Evolutionary conservation across 2,329 filamentous ascomycete genomes (phyloP), one percentile per base, ranked within the genome.

Genomic region (Lecanicillium sp.): DNA sequence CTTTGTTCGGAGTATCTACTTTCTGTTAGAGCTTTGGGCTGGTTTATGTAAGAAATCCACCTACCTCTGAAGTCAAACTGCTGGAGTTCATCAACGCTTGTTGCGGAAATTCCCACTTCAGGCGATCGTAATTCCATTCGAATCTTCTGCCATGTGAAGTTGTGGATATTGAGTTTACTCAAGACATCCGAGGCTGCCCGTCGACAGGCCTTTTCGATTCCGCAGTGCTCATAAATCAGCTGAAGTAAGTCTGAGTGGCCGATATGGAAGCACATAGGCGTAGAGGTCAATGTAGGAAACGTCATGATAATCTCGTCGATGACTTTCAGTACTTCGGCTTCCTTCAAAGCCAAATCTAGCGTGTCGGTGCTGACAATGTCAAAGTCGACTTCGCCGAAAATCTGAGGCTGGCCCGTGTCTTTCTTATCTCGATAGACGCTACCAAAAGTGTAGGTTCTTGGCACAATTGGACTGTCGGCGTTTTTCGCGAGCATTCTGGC

Each of bases 321-420:
- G 3, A 96, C 89, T 51, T 95, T 96, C 49, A 98, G 76, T 1
- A 88, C 82, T 59, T 96, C 90, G 0, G 90, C 90, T 59, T 98
- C 92, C 52, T 94, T 94, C 40, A 95, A 60, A 1, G 88, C 83
- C 33, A 94, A 67, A 52, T 96, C 88, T 5, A 88, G 62, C 1
- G 83, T 82, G 49, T 89, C 81, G 32, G 78, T 75, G 1, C 88
- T 90, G n/a, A 95, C 75, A 43, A 98, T 88, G 60, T 98, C 92
- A 57, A 96, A 98, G 57, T 96, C 89, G 3, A 94, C 89, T 55
- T 96, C 92, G 9, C 85, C 83, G 55, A 86, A 83, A 52, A 82
- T 83, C 41, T 75, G 73, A 6, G 92, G 92, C 49, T 94, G 85
- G 3, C 86, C 85, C 7, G 86, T 88, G 40, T 80, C 80, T 35